Evolutionary conservation across 2,329 filamentous ascomycete species (phyloP), one percentile per base, ranked within the genome.

Genomic region (Penicillium oxalicum): DNA sequence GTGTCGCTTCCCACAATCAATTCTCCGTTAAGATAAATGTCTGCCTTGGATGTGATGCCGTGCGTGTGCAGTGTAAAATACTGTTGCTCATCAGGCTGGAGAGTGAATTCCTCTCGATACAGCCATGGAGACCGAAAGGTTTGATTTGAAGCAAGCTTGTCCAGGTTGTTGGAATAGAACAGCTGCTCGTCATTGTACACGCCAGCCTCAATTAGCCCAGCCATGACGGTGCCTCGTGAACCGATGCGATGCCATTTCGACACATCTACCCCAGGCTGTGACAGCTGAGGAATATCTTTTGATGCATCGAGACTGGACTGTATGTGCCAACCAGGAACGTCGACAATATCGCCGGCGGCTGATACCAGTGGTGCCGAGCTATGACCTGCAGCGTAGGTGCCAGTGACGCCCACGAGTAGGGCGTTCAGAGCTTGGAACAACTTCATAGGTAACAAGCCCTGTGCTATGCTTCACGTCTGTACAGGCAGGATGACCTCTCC

Each of bases 1-100:
- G 66, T 54, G 0, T 68, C 55, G 4, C 72, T 76, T 27, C 71
- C 70, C 2, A 72, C 79, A 12, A 84, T 62, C 48, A 74, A 65
- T 28, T 69, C 63, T 9, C 80, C 80, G 49, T 84, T 84, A 42
- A 84, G 51, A 49, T 73, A 82, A 5, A 85, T 74, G 53, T 84
- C 81, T 1, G 78, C 82, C 29, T 74, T 74, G 1, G 81, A 82
- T 0, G 75, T 77, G 53, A 84, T 80, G 4, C 81, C 81, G 51
- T 84, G 71, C 0, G 80, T 83, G 32, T 76, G 66, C 2, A 84
- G 66, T 27, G 78, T 70, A 53, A 75, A 79, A 54, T 81, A 75
- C 32, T 71, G 63, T 1, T 63, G 64, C 0, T 61, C 28, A 2
- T 51, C 42, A 9, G 56, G 58, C 0, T 64, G 54, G 1, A 81